These are phyloP conservation scores for Sporothrix brunneoviolacea DNA, from an alignment of 2,329 filamentous ascomycete species.

Conservation along the genomic window DNA sequence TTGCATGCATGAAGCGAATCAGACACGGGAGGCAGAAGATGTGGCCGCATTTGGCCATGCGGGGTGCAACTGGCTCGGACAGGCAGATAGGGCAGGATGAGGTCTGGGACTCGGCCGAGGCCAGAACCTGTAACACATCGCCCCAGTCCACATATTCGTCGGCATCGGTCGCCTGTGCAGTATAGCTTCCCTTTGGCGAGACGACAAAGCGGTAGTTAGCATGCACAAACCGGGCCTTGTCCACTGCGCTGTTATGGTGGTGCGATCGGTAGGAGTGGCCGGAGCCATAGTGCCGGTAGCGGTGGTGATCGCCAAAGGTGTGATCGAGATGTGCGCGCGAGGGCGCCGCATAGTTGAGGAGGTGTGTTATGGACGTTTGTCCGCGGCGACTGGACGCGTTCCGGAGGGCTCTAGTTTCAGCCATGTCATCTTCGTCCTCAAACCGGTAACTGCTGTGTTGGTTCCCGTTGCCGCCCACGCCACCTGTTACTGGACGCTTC, in stretches of 20 bases:
- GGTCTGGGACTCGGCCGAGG: slow-evolving; percentile 80
- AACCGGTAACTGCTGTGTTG: slow-evolving; percentile 35
- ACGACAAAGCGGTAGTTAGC: slow-evolving; percentile 98
- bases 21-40: slow-evolving; percentile 93
- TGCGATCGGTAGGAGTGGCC: slow-evolving; percentile 61
- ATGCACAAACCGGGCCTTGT: slow-evolving; percentile 87
- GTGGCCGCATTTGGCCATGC: slow-evolving; percentile 96
- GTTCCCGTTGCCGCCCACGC: neutral
- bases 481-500: slow-evolving; percentile 30
- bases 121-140: slow-evolving; percentile 83
- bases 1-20: slow-evolving; percentile 90
- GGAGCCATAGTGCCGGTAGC: slow-evolving; percentile 31
- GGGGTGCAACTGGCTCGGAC: slow-evolving; percentile 82
- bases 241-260: slow-evolving; percentile 64
- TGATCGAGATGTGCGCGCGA: slow-evolving; percentile 61
- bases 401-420: slow-evolving; percentile 60
- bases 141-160: slow-evolving; percentile 89
- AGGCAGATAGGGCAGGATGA: slow-evolving; percentile 92
- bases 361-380: slow-evolving; percentile 92
- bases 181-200: slow-evolving; percentile 72
- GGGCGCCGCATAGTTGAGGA: slow-evolving; percentile 85
- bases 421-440: slow-evolving; percentile 81
- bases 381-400: slow-evolving; percentile 68
- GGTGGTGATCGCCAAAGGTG: slow-evolving; percentile 16
- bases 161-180: slow-evolving; percentile 72